A percentile compares a stretch with the other conserved stretches of the same genome.
These are phyloP conservation scores for Lactuca saligna DNA, from an alignment of 129 eudicot species.

Conservation along the genomic window DNA sequence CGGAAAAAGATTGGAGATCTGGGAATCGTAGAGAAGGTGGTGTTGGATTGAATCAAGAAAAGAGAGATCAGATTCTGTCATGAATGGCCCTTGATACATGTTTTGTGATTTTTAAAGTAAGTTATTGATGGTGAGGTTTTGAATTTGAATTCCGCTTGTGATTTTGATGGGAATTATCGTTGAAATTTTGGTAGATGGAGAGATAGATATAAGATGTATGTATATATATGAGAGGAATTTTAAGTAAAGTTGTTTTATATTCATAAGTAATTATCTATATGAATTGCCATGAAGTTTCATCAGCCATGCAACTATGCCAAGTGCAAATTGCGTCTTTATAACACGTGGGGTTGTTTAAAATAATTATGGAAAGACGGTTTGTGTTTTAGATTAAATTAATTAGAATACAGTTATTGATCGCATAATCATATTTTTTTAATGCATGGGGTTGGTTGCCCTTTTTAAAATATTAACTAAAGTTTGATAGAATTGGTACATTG, in stretches of 20 bases:
- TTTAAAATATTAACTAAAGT: background rate
- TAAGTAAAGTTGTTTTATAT: background rate
- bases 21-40: constrained; percentile 41
- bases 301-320: constrained; percentile 19
- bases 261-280: background rate
- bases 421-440: too few species aligned
- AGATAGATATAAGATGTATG: constrained; percentile 6
- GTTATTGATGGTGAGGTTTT: constrained; percentile 11
- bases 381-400: background rate
- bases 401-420: background rate
- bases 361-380: background rate
- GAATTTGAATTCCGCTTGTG: background rate
- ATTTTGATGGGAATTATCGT: constrained; percentile 17
- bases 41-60: constrained; percentile 44
- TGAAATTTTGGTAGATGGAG: constrained; percentile 12
- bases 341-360: constrained; percentile 15
- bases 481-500: background rate
- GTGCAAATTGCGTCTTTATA: constrained; percentile 24
- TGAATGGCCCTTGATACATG: constrained; percentile 31
- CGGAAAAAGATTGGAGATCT: constrained; percentile 30
- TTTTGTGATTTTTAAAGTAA: background rate
- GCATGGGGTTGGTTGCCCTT: background rate
- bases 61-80: constrained; percentile 42
- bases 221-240: constrained; percentile 23
- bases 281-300: constrained; percentile 27